These are phyloP conservation scores for Evansstolkia leycettana DNA, from an alignment of 495 filamentous ascomycete genomes.

Conservation along the genomic window DNA sequence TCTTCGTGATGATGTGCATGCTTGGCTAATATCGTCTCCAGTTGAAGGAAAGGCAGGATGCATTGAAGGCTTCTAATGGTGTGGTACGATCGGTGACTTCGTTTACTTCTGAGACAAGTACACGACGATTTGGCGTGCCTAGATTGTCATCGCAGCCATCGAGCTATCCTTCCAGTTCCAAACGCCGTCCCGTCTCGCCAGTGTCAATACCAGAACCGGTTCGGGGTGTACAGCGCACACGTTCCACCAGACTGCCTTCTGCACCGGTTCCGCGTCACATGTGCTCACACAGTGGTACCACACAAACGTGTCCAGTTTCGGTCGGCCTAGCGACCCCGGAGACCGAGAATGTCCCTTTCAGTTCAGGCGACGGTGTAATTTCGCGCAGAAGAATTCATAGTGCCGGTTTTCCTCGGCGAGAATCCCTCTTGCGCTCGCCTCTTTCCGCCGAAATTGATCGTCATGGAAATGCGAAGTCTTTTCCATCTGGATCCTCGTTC, in stretches of 20 bases:
- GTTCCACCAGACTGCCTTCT: constrained; percentile 19
- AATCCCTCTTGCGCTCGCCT: constrained; percentile 24
- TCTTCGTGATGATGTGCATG: background rate
- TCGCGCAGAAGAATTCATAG: constrained; percentile 25
- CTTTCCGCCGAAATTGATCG: constrained; percentile 25
- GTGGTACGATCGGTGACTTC: constrained; percentile 36
- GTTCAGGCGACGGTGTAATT: constrained; percentile 14
- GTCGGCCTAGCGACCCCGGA: constrained; percentile 34
- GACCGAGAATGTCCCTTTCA: constrained; percentile 22
- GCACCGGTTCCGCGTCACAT: constrained; percentile 23
- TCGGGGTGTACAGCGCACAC: constrained; percentile 23
- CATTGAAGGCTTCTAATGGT: constrained; percentile 42
- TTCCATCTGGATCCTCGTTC: constrained; percentile 1
- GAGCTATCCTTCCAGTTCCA: constrained; percentile 15
- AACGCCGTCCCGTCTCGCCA: constrained; percentile 43
- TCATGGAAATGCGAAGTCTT: constrained; percentile 7
- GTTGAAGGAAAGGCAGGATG: constrained; percentile 37
- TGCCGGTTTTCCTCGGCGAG: constrained; percentile 19
- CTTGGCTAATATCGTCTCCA: constrained; percentile 9
- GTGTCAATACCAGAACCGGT: constrained; percentile 47
- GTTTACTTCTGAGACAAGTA: constrained; percentile 19
- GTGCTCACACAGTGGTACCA: constrained; percentile 14
- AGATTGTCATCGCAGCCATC: constrained; percentile 17
- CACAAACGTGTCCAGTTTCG: constrained; percentile 15
- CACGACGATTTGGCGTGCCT: constrained; percentile 15